Evolutionary conservation across 106 monocot genomes (phyloP), one percentile per base, ranked within the genome.

Genomic region (Platanthera guangdongensis): DNA sequence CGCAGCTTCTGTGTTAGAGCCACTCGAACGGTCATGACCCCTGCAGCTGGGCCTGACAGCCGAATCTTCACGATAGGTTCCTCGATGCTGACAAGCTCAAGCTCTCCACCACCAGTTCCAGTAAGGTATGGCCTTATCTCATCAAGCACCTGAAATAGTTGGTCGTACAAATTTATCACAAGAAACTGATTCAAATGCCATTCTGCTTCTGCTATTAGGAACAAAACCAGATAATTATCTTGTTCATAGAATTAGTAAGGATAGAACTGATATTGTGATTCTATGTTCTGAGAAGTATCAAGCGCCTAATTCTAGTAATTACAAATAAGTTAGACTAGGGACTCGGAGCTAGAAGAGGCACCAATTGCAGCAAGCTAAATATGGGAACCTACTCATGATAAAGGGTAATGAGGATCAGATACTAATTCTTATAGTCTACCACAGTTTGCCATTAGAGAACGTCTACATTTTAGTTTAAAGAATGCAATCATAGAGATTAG

Each of bases 41-140:
- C 81, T 47, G 99, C 92, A 16, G 94, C 99, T 4, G 94, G 99
- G 16, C 94, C 99, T 6, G 92, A 84, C 18, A 99, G 90, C 25
- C 90, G 74, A 79, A 99, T 84, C 77, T 94, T 99, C 3, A 99
- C 85, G 16, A 99, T 92, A 10, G 99, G 88, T 59, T 99, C 94
- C 16, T 94, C 94, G 13, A 94, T 94, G 12, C 75, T 15, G 28
- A 94, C 90, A 57, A 94, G 81, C 72, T 94, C 88, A 30, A 99
- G 99, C 76, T 90, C 89, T 11, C 99, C 99, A 47, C 92, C 94
- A 50, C 94, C 94, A 51, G 94, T 92, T 63, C 94, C 99, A 57
- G 84, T 81, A 5, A 99, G 90, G 78, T 94, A 94, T 54, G 99
- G 99, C 80, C 99, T 94, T 68, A 99, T 86, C 87, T 99, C 94